These are phyloP conservation scores for Peniophora sp. DNA, from an alignment of 1,284 basidiomycete genomes.

Conservation along the genomic window DNA sequence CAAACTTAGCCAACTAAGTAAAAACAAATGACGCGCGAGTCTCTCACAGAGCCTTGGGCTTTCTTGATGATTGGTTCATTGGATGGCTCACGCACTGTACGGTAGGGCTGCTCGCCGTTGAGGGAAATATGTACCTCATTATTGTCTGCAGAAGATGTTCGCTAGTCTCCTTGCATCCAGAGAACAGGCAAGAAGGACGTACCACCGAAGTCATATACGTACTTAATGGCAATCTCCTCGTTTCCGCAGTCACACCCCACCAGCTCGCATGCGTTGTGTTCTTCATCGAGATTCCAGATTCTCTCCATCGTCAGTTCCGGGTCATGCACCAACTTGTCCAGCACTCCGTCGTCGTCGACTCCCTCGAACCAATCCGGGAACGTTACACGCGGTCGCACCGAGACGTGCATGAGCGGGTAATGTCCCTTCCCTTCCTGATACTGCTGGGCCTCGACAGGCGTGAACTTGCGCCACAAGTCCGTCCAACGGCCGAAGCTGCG, in stretches of 20 bases:
- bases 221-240: slow-evolving; percentile 21
- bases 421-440: too few species aligned
- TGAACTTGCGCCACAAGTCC: too few species aligned
- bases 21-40: too few species aligned
- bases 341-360: slow-evolving; percentile 10
- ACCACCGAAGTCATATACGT: slow-evolving; percentile 22
- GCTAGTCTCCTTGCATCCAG: too few species aligned
- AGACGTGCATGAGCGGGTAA: neutral
- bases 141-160: too few species aligned
- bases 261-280: slow-evolving; percentile 16
- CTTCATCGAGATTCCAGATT: slow-evolving; percentile 19
- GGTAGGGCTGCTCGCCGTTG: too few species aligned
- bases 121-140: too few species aligned
- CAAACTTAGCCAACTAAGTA: too few species aligned
- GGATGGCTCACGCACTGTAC: too few species aligned
- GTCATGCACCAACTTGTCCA: slow-evolving; percentile 15
- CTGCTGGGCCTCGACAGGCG: too few species aligned
- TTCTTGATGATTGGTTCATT: too few species aligned
- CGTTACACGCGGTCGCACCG: neutral
- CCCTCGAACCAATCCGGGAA: neutral
- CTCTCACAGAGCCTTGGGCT: too few species aligned
- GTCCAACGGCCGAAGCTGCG: slow-evolving; percentile 18
- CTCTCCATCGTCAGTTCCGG: slow-evolving; percentile 18
- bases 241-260: slow-evolving; percentile 20
- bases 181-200: slow-evolving; percentile 9